A percentile compares a stretch with the other conserved stretches of the same genome.
Evolutionary conservation across 805 yeast species (phyloP).

Genomic region (Kodamaea kakaduensis): DNA sequence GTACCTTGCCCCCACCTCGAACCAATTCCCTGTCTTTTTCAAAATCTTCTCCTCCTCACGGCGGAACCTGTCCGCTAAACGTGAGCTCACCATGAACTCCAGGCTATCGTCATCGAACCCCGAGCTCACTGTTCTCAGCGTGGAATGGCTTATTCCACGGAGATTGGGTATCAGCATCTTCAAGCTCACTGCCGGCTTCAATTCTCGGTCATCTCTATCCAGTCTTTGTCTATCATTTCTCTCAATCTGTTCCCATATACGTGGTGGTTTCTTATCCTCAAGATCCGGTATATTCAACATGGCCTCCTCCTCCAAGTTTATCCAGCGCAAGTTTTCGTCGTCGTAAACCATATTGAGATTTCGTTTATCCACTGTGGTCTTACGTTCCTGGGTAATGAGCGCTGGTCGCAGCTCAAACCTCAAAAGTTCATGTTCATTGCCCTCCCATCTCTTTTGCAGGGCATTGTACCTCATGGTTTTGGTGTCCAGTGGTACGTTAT

Average conservation of each 20-base stretch:
- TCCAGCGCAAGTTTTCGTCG: constrained; percentile 54
- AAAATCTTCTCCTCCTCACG: constrained; percentile 35
- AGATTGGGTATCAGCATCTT: constrained; percentile 2
- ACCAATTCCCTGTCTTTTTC: constrained; percentile 38
- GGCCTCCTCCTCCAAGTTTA: constrained; percentile 41
- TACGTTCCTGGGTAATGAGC: constrained; percentile 25
- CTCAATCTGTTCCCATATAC: background rate
- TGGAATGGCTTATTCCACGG: constrained; percentile 34
- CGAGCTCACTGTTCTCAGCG: constrained; percentile 35
- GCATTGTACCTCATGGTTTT: constrained; percentile 54
- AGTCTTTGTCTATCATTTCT: background rate
- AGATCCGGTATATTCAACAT: constrained; percentile 50
- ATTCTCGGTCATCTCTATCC: background rate
- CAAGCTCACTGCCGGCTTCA: constrained; percentile 4
- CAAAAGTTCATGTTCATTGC: constrained; percentile 55
- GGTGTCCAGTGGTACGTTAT: constrained; percentile 17
- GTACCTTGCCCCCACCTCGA: constrained; percentile 27
- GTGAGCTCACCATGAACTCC: constrained; percentile 26
- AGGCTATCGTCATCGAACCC: constrained; percentile 15
- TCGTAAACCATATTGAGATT: constrained; percentile 56
- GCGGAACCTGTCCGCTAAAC: constrained; percentile 27
- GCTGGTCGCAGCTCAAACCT: constrained; percentile 48
- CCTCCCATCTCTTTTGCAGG: constrained; percentile 54
- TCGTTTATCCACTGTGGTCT: constrained; percentile 16
- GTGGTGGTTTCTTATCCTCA: constrained; percentile 16